Percentiles rank a stretch among this genome's conserved stretches.
These are phyloP conservation scores for Trematosphaeria pertusa DNA, from an alignment of 2,329 filamentous ascomycete genomes.

Conservation along the genomic window DNA sequence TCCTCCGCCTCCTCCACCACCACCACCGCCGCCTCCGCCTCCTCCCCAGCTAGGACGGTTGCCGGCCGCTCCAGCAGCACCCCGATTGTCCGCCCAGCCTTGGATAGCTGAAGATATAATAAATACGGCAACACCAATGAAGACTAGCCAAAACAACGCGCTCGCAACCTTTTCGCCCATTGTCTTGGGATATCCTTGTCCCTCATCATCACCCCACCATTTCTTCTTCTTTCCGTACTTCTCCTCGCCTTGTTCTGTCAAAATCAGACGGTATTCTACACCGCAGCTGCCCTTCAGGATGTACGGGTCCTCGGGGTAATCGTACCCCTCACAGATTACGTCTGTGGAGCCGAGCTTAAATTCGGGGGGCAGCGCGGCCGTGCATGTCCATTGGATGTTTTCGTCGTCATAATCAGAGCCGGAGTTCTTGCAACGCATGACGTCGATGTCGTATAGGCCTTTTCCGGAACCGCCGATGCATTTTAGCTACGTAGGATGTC, in stretches of 20 bases:
- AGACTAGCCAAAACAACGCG: conserved; percentile 67
- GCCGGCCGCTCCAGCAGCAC: conserved; percentile 30
- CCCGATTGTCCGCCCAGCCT: conserved; percentile 29
- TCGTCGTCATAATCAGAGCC: conserved; percentile 81
- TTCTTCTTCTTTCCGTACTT: conserved; percentile 67
- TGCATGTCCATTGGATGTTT: conserved; percentile 92
- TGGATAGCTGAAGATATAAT: conserved; percentile 66
- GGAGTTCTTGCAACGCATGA: conserved; percentile 89
- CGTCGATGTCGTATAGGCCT: conserved; percentile 74
- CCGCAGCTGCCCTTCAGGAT: conserved; percentile 92
- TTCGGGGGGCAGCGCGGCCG: conserved; percentile 66
- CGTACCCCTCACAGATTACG: conserved; percentile 91
- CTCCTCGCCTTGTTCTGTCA: conserved; percentile 78
- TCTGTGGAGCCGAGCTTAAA: conserved; percentile 85
- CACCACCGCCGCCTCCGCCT: conserved; percentile 52
- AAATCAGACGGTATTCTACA: conserved; percentile 81
- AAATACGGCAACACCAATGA: conserved; percentile 65
- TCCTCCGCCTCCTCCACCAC: conserved; percentile 44
- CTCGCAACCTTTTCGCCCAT: conserved; percentile 38
- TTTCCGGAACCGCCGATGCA: conserved; percentile 71
- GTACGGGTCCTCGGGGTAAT: conserved; percentile 76
- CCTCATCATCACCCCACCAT: conserved; percentile 43
- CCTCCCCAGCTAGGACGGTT: conserved; percentile 46
- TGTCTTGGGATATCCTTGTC: conserved; percentile 25
- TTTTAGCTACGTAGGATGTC: conserved; percentile 63